Conservation (phyloP, 768 basidiomycete species). For the Auricularia auricula-judae region DNA sequence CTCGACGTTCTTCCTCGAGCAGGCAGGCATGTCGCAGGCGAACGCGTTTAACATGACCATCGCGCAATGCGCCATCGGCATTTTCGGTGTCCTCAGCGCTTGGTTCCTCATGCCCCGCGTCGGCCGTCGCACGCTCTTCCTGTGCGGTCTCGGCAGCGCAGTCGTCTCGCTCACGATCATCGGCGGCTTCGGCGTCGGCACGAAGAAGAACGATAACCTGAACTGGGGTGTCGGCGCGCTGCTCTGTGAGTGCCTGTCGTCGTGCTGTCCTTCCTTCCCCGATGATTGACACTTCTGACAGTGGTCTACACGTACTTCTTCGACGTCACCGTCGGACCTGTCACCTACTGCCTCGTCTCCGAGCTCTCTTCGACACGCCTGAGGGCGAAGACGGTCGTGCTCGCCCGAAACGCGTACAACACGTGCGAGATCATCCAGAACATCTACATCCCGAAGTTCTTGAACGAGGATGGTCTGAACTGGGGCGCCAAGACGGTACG, state of each 20-base stretch:
- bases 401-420: constrained; percentile 13
- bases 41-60: constrained; percentile 15
- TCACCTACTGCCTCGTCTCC: constrained; percentile 18
- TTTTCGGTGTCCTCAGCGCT: constrained; percentile 20
- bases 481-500: constrained; percentile 12
- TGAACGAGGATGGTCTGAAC: background rate
- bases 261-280: too few species aligned
- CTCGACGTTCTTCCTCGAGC: background rate
- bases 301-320: constrained; percentile 22
- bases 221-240: too few species aligned
- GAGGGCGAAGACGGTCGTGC: constrained; percentile 21
- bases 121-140: constrained; percentile 25
- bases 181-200: constrained; percentile 4
- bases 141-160: constrained; percentile 19
- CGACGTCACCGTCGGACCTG: constrained; percentile 20
- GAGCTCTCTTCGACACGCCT: constrained; percentile 21
- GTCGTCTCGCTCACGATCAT: constrained; percentile 19
- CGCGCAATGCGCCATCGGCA: constrained; percentile 17
- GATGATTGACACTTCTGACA: too few species aligned
- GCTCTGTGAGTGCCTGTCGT: too few species aligned
- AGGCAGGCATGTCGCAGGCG: background rate
- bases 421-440: constrained; percentile 11
- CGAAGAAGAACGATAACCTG: too few species aligned
- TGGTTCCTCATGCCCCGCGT: constrained; percentile 15
- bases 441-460: constrained; percentile 8